phyloP scores from a whole-genome alignment of 257 asterid species.

The Petunia secreta region DNA sequence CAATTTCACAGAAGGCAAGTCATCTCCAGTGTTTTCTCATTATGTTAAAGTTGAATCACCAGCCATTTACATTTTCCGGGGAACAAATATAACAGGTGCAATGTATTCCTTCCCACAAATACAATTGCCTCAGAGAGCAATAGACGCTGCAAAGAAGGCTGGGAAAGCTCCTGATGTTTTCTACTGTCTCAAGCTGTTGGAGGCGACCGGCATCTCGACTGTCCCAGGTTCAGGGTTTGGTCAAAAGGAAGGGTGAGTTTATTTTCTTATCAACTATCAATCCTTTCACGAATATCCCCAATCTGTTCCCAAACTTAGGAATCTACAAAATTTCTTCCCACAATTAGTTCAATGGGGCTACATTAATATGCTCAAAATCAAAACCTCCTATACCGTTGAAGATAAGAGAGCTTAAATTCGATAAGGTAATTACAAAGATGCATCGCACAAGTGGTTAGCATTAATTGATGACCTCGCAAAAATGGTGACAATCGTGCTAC shows the following conservation, averaged over 20 bases:
- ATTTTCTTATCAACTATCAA: neutral
- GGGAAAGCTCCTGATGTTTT: slow-evolving; percentile 91
- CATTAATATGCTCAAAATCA: no score
- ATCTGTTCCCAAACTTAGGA: neutral
- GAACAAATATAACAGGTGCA: slow-evolving; percentile 65
- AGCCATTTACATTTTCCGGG: neutral
- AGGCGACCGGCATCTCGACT: slow-evolving; percentile 97
- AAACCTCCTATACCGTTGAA: no score
- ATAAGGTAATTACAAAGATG: no score
- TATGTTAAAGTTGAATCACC: neutral
- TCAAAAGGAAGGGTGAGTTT: slow-evolving; percentile 89
- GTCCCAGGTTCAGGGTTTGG: slow-evolving; percentile 99
- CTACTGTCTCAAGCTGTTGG: slow-evolving; percentile 94
- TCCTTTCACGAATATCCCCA: neutral
- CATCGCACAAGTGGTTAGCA: no score
- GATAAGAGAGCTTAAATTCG: no score
- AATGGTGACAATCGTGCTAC: no score
- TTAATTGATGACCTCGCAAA: no score
- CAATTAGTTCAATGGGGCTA: no score
- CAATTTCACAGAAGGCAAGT: slow-evolving; percentile 91
- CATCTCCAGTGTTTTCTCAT: neutral
- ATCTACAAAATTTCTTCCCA: neutral
- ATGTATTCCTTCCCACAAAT: slow-evolving; percentile 99
- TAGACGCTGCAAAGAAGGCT: slow-evolving; percentile 76
- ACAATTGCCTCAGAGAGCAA: slow-evolving; percentile 82